These are phyloP conservation scores for Diplodia seriata DNA, from an alignment of 2,329 filamentous ascomycete genomes.

Conservation along the genomic window DNA sequence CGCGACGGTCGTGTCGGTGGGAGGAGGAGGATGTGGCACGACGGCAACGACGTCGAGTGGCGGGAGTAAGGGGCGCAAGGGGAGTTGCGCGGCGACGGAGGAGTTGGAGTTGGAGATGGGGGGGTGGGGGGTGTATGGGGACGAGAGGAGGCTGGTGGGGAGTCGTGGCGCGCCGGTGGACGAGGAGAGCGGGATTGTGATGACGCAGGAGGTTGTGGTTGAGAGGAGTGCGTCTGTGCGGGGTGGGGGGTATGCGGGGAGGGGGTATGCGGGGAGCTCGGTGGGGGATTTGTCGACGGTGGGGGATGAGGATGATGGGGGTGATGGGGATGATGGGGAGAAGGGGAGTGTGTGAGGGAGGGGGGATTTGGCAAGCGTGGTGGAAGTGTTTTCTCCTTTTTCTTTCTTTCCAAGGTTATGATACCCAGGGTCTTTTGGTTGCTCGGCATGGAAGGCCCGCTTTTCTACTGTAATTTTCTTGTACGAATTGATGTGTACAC, in stretches of 20 bases:
- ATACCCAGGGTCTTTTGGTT: background rate
- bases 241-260: background rate
- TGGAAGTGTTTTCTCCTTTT: background rate
- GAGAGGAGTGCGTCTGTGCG: background rate
- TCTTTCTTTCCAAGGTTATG: background rate
- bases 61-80: background rate
- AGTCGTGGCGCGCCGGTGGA: too few relatives aligned
- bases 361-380: background rate
- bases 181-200: background rate
- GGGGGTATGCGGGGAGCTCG: background rate
- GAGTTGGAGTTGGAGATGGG: slow-evolving; percentile 3
- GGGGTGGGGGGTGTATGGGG: background rate
- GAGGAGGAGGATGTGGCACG: accelerated
- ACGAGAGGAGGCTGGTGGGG: slow-evolving; percentile 1
- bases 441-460: background rate
- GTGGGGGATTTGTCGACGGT: background rate
- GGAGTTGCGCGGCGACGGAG: background rate
- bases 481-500: background rate
- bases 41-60: too few relatives aligned
- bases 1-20: background rate
- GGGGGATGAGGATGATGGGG: background rate
- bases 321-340: background rate
- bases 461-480: background rate
- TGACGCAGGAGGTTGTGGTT: slow-evolving; percentile 8
- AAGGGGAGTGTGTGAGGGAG: background rate